Conservation (phyloP, 208 protist genomes). For the Leishmania major region DNA sequence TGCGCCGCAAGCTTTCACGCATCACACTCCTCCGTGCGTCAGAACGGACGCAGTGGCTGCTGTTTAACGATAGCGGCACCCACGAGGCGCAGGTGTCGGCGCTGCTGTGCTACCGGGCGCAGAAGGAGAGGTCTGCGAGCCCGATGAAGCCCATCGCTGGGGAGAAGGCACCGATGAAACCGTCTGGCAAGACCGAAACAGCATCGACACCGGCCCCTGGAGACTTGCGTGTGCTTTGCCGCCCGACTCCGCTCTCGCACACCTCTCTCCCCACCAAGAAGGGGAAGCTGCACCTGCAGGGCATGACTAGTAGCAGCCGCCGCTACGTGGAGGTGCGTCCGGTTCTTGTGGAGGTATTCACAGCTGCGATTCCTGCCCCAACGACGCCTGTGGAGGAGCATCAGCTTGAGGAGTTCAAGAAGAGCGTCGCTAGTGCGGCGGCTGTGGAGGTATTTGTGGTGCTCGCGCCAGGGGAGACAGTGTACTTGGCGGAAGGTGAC, state of each 20-base stretch:
- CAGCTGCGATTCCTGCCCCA: conserved; percentile 13
- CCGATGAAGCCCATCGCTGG: background rate
- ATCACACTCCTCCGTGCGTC: conserved; percentile 26
- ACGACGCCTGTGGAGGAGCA: conserved; percentile 6
- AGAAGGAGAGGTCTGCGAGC: background rate
- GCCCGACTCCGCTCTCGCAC: conserved; percentile 27
- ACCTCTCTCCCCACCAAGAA: conserved; percentile 8
- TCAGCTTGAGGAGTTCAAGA: conserved; percentile 17
- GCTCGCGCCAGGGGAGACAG: conserved; percentile 40
- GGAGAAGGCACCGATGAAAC: conserved; percentile 2
- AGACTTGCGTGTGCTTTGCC: conserved; percentile 28
- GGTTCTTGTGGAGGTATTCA: conserved; percentile 4
- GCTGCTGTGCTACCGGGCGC: conserved; percentile 29
- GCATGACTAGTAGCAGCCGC: conserved; percentile 22
- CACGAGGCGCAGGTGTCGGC: conserved; percentile 56
- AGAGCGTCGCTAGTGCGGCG: background rate
- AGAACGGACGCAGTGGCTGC: conserved; percentile 40
- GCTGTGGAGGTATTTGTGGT: conserved; percentile 30
- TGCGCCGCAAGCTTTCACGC: conserved; percentile 29
- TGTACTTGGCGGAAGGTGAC: conserved; percentile 32
- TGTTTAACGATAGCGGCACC: conserved; percentile 65
- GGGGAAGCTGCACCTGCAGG: conserved; percentile 13
- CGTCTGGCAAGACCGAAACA: background rate
- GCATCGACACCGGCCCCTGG: background rate
- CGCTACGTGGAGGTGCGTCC: conserved; percentile 33